These are phyloP conservation scores for Hypoxylon cercidicola DNA, from an alignment of 495 filamentous ascomycete species.

Conservation along the genomic window DNA sequence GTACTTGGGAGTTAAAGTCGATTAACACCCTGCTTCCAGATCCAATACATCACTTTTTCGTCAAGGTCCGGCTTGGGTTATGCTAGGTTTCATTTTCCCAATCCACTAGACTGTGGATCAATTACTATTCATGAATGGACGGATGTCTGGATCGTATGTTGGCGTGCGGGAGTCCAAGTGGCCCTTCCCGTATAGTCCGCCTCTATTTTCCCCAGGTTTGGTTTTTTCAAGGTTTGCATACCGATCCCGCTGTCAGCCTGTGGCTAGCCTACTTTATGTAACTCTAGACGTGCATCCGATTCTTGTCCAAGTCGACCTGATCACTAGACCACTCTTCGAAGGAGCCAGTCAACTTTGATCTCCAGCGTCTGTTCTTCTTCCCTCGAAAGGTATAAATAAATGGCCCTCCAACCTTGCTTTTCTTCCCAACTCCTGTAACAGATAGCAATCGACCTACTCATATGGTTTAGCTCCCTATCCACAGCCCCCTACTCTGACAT, in stretches of 20 bases:
- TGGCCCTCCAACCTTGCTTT: constrained; percentile 3
- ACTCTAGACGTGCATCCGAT: constrained; percentile 3
- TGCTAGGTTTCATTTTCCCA: constrained; percentile 25
- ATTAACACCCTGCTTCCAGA: constrained; percentile 12
- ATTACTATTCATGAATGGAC: constrained; percentile 23
- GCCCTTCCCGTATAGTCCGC: constrained; percentile 10
- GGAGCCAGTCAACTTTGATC: constrained; percentile 12
- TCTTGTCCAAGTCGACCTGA: constrained; percentile 1
- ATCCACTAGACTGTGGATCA: constrained; percentile 31
- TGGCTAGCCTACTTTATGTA: constrained; percentile 11
- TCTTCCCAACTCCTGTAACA: constrained; percentile 3
- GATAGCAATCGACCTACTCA: constrained; percentile 2
- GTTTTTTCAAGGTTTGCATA: constrained; percentile 27
- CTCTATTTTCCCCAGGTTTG: constrained; percentile 23
- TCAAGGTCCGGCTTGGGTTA: constrained; percentile 17
- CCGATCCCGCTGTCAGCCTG: constrained; percentile 37
- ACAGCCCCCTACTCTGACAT: constrained; percentile 31
- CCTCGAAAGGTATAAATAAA: constrained; percentile 24
- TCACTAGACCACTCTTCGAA: constrained; percentile 20
- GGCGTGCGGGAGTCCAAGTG: constrained; percentile 37
- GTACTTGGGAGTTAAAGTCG: constrained; percentile 2
- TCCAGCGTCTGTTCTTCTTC: constrained; percentile 22
- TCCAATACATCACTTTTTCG: constrained; percentile 34
- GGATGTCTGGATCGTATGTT: constrained; percentile 11
- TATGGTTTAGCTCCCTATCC: constrained; percentile 16